Conservation (phyloP, 768 basidiomycete genomes). For the Boletellus emodensis region DNA sequence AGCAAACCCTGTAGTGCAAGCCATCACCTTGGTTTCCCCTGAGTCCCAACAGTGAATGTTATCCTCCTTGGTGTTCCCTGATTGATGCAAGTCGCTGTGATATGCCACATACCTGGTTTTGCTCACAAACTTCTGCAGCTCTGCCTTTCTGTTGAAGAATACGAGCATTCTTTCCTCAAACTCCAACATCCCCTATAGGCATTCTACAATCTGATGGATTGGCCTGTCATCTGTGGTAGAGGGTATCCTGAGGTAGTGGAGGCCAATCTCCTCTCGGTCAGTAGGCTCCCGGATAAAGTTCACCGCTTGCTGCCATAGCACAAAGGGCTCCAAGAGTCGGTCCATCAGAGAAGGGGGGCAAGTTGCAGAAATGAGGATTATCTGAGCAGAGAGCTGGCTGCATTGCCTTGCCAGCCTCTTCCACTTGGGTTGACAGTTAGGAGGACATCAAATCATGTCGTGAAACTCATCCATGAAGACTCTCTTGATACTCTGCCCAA, state of each 20-base stretch:
- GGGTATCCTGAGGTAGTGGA: background rate
- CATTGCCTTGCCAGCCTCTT: no score
- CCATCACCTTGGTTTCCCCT: background rate
- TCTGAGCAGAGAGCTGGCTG: no score
- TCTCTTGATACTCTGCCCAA: no score
- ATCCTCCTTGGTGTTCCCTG: background rate
- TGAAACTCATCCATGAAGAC: no score
- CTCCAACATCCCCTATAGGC: background rate
- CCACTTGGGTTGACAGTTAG: no score
- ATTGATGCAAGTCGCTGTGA: background rate
- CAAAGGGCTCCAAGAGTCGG: no score
- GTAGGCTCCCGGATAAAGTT: no score
- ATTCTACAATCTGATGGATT: background rate
- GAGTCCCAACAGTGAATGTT: slow-evolving; percentile 2
- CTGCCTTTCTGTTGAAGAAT: background rate
- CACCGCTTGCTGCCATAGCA: no score
- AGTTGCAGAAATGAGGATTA: no score
- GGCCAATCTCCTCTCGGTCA: no score
- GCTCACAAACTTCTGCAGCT: background rate
- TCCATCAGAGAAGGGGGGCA: no score
- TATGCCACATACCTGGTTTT: slow-evolving; percentile 2
- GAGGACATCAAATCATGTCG: no score
- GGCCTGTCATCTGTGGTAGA: background rate
- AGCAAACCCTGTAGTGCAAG: slow-evolving; percentile 3
- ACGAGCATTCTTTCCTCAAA: slow-evolving; percentile 2